Evolutionary conservation across 2,329 filamentous ascomycete genomes (phyloP).

Genomic region (Pestalotiopsis sp.): DNA sequence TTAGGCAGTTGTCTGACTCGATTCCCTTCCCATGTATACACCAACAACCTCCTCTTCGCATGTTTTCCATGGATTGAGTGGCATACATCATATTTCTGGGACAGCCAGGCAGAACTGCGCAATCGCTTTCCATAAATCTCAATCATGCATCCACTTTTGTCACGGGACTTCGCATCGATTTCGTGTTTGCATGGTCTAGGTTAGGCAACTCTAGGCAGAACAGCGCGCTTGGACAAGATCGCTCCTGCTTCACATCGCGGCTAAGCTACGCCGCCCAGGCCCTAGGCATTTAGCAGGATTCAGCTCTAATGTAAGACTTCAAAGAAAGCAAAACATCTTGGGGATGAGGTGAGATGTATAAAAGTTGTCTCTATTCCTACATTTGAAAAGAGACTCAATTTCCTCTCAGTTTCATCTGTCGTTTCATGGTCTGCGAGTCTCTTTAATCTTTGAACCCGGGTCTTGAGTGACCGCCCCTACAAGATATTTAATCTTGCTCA

Average conservation of each 20-base stretch:
- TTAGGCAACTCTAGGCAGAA: constrained; percentile 5
- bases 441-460: not conserved
- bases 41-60: not conserved
- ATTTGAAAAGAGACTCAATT: not conserved
- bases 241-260: not conserved
- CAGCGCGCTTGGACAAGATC: not conserved
- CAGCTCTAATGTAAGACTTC: not conserved
- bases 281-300: not conserved
- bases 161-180: not conserved
- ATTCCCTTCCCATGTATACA: not conserved
- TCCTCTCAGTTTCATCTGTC: not conserved
- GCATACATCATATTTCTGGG: not conserved
- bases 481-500: not conserved
- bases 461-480: not conserved
- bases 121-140: not conserved
- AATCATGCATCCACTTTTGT: not conserved
- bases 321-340: not conserved
- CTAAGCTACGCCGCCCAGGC: not conserved
- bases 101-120: not conserved
- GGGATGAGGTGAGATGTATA: not conserved
- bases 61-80: not conserved
- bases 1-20: not conserved
- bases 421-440: not conserved
- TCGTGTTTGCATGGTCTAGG: not conserved
- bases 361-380: not conserved